Evolutionary conservation across 2,329 filamentous ascomycete species (phyloP), one percentile per base, ranked within the genome.

Genomic region (Teratosphaeria pseudoeucalypti): DNA sequence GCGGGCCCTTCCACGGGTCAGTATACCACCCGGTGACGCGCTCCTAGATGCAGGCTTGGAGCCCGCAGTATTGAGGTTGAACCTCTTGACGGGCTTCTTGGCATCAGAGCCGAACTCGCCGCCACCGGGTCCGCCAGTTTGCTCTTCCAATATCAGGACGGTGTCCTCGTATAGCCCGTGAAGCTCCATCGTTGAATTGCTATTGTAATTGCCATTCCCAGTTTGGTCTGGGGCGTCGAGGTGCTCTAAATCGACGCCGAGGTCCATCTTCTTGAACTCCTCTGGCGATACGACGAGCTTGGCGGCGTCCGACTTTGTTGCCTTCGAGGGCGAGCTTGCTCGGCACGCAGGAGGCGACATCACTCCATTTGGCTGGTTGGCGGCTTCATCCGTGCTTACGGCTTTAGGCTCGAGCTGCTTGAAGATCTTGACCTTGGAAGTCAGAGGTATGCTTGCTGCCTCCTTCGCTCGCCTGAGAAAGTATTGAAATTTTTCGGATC

Each of bases 101-200:
- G 69, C 74, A 60, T 79, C 81, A 1, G 82, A 83, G 4, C 78
- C 71, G 73, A 81, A 85, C 62, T 85, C 82, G 19, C 80, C 80
- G 55, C 79, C 79, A 12, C 68, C 77, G 49, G 76, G 74, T 12
- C 76, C 78, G 12, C 82, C 81, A 54, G 87, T 78, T 62, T 86
- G 81, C 71, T 96, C 90, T 71, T 97, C 92, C 5, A 97, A 77
- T n/a, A 96, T 84, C 56, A 96, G 80, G 3, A 86, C 84, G 68
- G 89, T 85, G 62, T 90, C 86, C 34, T 84, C 83, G n/a, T 81
- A 82, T 26, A 96, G 78, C 1, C 86, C 85, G 56, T 85, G 81
- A 58, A 84, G 76, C 52, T 83, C 81, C 55, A 96, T 74, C 1
- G 82, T 84, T 61, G 84, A 79, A 26, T 76, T 81, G 14, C 91